Conservation (phyloP, 2,329 filamentous ascomycete genomes). For the Penicillium aurantiogriseum region DNA sequence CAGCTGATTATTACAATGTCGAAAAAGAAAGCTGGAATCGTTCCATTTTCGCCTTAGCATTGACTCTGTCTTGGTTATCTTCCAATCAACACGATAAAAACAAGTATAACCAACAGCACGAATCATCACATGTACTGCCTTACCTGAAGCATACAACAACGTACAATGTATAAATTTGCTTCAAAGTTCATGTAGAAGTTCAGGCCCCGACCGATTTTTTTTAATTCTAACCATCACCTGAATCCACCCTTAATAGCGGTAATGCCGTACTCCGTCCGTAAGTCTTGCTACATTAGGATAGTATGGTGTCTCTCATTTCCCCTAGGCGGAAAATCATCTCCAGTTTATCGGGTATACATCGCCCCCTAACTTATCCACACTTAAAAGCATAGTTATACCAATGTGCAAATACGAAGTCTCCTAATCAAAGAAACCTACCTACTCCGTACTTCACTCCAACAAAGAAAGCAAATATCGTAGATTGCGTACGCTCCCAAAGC, state of each 20-base stretch:
- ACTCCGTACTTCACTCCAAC: neutral
- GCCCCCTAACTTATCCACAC: neutral
- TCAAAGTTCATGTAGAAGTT: neutral
- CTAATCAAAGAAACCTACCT: neutral
- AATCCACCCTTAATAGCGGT: slow-evolving; percentile 9
- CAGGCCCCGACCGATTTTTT: neutral
- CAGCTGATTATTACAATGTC: slow-evolving; percentile 1
- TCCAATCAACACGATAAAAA: neutral
- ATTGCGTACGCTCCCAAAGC: neutral
- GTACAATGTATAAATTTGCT: slow-evolving; percentile 9
- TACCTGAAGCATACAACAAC: slow-evolving; percentile 16
- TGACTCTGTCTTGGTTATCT: neutral
- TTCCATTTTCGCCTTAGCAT: neutral
- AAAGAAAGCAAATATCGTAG: neutral
- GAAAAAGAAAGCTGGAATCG: neutral
- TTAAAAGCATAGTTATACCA: neutral
- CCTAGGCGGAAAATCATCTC: neutral
- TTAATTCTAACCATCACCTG: slow-evolving; percentile 10
- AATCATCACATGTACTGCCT: slow-evolving; percentile 19
- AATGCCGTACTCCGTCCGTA: slow-evolving; percentile 6
- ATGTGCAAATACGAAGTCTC: neutral
- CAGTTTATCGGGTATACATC: neutral
- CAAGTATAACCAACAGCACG: slow-evolving; percentile 9
- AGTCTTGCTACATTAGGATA: slow-evolving; percentile 14
- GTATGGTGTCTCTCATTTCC: neutral